These are phyloP conservation scores for Radiomyces spectabilis DNA, from an alignment of 192 early-diverging fungal species.

Conservation along the genomic window DNA sequence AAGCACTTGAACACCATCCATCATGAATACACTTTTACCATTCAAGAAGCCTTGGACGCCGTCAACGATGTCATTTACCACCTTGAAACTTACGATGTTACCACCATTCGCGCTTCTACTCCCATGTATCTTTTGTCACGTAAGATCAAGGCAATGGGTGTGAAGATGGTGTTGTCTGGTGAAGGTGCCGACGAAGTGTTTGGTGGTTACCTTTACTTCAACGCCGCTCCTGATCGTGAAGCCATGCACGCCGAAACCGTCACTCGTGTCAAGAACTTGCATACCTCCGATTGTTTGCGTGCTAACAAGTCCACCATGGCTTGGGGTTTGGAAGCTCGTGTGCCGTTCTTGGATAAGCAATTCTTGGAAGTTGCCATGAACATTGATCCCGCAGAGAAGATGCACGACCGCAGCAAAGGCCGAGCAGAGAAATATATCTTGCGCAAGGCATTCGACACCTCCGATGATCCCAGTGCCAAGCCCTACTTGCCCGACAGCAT, in stretches of 20 bases:
- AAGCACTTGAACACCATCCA: constrained; percentile 87
- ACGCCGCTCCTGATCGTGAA: constrained; percentile 75
- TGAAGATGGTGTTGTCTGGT: constrained; percentile 98
- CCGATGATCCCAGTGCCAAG: constrained; percentile 50
- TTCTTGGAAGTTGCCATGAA: constrained; percentile 93
- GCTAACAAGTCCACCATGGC: constrained; percentile 99
- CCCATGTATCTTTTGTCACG: constrained; percentile 98
- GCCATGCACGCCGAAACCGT: constrained; percentile 90
- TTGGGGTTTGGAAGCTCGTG: constrained; percentile 97
- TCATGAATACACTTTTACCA: constrained; percentile 94
- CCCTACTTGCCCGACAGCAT: constrained; percentile 87
- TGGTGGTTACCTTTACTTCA: constrained; percentile 98
- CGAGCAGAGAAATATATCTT: constrained; percentile 93
- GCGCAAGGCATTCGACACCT: constrained; percentile 93
- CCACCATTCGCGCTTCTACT: constrained; percentile 95
- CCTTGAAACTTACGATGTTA: constrained; percentile 98
- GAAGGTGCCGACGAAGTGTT: constrained; percentile 97
- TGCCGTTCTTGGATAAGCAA: constrained; percentile 92
- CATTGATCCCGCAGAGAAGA: constrained; percentile 77
- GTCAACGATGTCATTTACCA: constrained; percentile 94
- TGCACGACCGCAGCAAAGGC: constrained; percentile 49
- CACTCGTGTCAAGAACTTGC: constrained; percentile 91
- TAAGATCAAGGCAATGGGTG: constrained; percentile 97
- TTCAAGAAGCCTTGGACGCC: constrained; percentile 94
- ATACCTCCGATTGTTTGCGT: constrained; percentile 93